A percentile compares a stretch with the other conserved stretches of the same genome.
Conservation (phyloP, 1,284 basidiomycete genomes). For the Amylostereum areolatum region DNA sequence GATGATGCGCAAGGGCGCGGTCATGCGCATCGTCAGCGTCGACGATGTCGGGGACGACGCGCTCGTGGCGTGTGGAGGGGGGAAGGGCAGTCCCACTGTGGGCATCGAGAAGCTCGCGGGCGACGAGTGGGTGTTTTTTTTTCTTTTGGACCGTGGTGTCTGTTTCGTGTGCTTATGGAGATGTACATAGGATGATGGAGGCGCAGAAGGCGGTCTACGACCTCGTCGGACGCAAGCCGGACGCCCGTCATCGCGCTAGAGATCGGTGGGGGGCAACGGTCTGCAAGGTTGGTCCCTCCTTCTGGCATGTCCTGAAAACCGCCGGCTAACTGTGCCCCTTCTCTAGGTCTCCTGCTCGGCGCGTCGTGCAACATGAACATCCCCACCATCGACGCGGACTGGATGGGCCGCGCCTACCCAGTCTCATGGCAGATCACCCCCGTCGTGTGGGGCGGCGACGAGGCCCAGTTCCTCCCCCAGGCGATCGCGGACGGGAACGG, state of each 20-base stretch:
- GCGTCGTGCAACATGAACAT: conserved; percentile 18
- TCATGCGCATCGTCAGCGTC: conserved; percentile 16
- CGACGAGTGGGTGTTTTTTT: neutral
- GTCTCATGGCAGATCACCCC: conserved; percentile 8
- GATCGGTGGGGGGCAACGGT: conserved; percentile 28
- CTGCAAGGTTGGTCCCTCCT: conserved; percentile 12
- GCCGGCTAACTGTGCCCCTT: no score
- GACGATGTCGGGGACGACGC: conserved; percentile 10
- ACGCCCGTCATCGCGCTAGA: conserved; percentile 12
- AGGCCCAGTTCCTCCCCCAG: conserved; percentile 6
- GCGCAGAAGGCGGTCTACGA: conserved; percentile 3
- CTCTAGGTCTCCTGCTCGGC: conserved; percentile 18
- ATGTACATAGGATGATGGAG: conserved; percentile 6
- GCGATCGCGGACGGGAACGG: conserved; percentile 8
- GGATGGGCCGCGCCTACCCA: conserved; percentile 20
- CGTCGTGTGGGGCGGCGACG: conserved; percentile 1
- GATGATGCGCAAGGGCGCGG: conserved; percentile 14
- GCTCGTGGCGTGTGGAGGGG: conserved; percentile 5
- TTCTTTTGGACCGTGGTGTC: neutral
- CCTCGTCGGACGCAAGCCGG: conserved; percentile 3
- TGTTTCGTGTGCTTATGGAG: neutral
- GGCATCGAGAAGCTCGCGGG: conserved; percentile 8
- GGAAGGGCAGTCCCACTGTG: conserved; percentile 27
- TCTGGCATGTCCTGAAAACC: conserved; percentile 9
- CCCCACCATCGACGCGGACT: conserved; percentile 26